phyloP scores from a whole-genome alignment of 1,284 basidiomycete genomes.

The Cutaneotrichosporon cutaneum region DNA sequence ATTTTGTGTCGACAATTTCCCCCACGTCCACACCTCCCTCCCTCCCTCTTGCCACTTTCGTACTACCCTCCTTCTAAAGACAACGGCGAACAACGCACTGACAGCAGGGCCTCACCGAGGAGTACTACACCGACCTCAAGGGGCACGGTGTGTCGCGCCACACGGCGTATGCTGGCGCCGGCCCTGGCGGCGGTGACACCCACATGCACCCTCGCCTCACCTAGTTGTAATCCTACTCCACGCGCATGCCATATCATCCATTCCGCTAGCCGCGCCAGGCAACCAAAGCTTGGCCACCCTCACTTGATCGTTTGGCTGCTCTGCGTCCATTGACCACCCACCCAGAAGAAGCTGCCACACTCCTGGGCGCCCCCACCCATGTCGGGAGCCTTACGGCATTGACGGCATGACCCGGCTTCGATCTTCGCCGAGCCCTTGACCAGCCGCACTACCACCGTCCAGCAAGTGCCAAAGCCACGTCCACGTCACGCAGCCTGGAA shows the following conservation, averaged over 20 bases:
- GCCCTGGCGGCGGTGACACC: slow-evolving; percentile 37
- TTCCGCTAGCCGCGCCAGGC: too few relatives aligned
- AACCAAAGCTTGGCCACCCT: too few relatives aligned
- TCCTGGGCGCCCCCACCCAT: not conserved
- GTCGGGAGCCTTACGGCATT: not conserved
- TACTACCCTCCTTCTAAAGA: not conserved
- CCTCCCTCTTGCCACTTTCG: not conserved
- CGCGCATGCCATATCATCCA: not conserved
- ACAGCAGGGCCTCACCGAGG: slow-evolving; percentile 61
- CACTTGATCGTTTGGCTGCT: too few relatives aligned
- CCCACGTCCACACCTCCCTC: too few relatives aligned
- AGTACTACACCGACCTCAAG: slow-evolving; percentile 69
- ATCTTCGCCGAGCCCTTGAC: not conserved
- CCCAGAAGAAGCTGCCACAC: not conserved
- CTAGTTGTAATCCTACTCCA: slow-evolving; percentile 1
- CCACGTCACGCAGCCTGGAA: not conserved
- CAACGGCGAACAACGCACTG: not conserved
- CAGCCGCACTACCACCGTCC: not conserved
- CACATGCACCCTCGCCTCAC: slow-evolving; percentile 45
- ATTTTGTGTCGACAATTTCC: not conserved
- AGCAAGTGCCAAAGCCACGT: too few relatives aligned
- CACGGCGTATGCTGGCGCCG: slow-evolving; percentile 14
- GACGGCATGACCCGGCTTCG: not conserved
- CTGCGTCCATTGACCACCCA: too few relatives aligned
- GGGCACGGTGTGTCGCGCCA: slow-evolving; percentile 51